phyloP scores from a whole-genome alignment of 2,329 filamentous ascomycete species.

The Fusarium sp. region DNA sequence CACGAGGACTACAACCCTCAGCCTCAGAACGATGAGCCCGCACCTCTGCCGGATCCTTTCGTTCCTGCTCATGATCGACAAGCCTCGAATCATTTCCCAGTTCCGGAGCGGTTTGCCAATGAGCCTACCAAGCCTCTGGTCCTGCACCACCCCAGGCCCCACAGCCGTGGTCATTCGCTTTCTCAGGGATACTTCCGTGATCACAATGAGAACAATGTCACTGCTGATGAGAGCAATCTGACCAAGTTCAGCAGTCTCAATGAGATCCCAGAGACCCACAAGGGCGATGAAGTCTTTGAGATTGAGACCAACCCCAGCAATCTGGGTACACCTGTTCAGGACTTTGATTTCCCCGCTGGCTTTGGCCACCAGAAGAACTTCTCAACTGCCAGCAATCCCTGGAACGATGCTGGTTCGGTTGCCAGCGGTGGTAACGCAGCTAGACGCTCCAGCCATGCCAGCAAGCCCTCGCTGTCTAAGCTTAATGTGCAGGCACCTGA shows the following conservation, averaged over 20 bases:
- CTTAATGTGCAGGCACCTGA: conserved; percentile 91
- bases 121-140: conserved; percentile 67
- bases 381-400: conserved; percentile 72
- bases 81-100: conserved; percentile 61
- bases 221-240: conserved; percentile 40
- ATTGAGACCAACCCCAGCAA: conserved; percentile 82
- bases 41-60: conserved; percentile 38
- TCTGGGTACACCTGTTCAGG: conserved; percentile 71
- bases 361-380: conserved; percentile 66
- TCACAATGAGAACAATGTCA: conserved; percentile 55
- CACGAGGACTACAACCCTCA: conserved; percentile 82
- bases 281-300: conserved; percentile 69
- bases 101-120: conserved; percentile 64
- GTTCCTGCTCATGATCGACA: conserved; percentile 55
- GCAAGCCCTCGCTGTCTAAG: conserved; percentile 79
- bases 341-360: conserved; percentile 59
- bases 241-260: conserved; percentile 53
- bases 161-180: conserved; percentile 78
- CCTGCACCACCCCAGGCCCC: conserved; percentile 79
- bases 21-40: conserved; percentile 50
- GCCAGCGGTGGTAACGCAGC: conserved; percentile 48
- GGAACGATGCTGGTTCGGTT: conserved; percentile 64
- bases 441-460: conserved; percentile 66
- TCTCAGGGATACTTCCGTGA: conserved; percentile 75
- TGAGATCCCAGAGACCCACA: conserved; percentile 54